phyloP scores from a whole-genome alignment of 2,329 filamentous ascomycete species.

The Curvularia lunata region DNA sequence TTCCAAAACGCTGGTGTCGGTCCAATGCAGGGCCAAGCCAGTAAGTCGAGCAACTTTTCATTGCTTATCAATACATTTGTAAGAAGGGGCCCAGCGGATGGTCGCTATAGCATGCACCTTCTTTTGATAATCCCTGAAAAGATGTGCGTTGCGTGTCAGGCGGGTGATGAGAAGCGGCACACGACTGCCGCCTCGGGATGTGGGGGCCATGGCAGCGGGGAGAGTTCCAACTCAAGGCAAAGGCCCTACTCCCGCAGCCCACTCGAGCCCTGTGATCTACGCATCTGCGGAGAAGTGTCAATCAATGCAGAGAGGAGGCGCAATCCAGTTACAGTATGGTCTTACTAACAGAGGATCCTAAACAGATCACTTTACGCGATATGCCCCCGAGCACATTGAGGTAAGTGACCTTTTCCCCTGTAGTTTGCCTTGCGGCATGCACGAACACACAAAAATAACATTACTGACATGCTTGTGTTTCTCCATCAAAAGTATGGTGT shows the following conservation, averaged over 20 bases:
- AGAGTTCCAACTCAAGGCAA: background rate
- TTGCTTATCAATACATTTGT: background rate
- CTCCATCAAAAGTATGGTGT: conserved; percentile 67
- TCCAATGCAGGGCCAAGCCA: conserved; percentile 74
- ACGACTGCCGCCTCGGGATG: background rate
- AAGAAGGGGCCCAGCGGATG: background rate
- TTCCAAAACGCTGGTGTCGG: conserved; percentile 79
- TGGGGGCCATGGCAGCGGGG: background rate
- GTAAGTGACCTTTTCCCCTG: background rate
- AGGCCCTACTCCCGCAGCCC: background rate
- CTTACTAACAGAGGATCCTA: background rate
- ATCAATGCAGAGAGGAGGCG: background rate
- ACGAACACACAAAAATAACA: background rate
- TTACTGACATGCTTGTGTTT: background rate
- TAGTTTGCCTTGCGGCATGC: background rate
- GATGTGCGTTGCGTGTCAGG: background rate
- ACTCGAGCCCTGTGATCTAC: background rate
- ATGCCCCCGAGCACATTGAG: conserved; percentile 80
- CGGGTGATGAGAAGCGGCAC: background rate
- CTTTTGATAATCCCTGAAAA: background rate
- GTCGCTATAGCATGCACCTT: background rate
- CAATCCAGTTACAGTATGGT: background rate
- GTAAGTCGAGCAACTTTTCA: conserved; percentile 28
- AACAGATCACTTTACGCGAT: conserved; percentile 78
- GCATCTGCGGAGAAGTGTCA: background rate